Conservation (phyloP, 495 filamentous ascomycete genomes). For the Thermochaetoides thermophila region DNA sequence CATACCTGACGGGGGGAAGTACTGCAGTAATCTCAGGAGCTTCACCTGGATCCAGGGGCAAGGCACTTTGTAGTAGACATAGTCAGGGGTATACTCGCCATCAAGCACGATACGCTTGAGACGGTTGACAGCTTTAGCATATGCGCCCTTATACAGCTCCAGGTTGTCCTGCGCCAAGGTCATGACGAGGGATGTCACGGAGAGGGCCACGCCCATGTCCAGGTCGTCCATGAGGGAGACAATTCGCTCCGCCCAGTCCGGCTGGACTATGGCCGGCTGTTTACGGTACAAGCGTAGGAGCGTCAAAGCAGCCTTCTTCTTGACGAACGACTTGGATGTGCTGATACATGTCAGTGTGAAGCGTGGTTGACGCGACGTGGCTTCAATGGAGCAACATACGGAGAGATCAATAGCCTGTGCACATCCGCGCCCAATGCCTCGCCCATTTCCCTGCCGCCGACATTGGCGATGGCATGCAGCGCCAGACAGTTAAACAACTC, state of each 20-base stretch:
- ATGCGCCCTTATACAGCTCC: conserved; percentile 86
- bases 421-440: conserved; percentile 89
- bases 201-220: conserved; percentile 88
- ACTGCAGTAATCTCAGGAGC: conserved; percentile 77
- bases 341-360: conserved; percentile 28
- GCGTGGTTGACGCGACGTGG: not conserved
- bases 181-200: conserved; percentile 94
- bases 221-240: conserved; percentile 96
- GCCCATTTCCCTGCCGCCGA: conserved; percentile 92
- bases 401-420: conserved; percentile 86
- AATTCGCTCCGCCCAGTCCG: conserved; percentile 93
- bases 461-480: conserved; percentile 97
- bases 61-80: conserved; percentile 96
- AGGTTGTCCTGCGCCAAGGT: conserved; percentile 83
- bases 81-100: conserved; percentile 72
- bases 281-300: conserved; percentile 93
- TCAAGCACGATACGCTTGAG: conserved; percentile 83
- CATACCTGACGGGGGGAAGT: conserved; percentile 87
- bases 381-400: conserved; percentile 41
- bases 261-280: conserved; percentile 79
- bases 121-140: conserved; percentile 79
- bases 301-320: conserved; percentile 97
- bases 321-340: conserved; percentile 93
- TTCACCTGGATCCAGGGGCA: conserved; percentile 99
- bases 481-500: conserved; percentile 96